A percentile compares a stretch with the other conserved stretches of the same genome.
phyloP scores from a whole-genome alignment of 1,284 basidiomycete genomes.

The Bjerkandera adusta region DNA sequence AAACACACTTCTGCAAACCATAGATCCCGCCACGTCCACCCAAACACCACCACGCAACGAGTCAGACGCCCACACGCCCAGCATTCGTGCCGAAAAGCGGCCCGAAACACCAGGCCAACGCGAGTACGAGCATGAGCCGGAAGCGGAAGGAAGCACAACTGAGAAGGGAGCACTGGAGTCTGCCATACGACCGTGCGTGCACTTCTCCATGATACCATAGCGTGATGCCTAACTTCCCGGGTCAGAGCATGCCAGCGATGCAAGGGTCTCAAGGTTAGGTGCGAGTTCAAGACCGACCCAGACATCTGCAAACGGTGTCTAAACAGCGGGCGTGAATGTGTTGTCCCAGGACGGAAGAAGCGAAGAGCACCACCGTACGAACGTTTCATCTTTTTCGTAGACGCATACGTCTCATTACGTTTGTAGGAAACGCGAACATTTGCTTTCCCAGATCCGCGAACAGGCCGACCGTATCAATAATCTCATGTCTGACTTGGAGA shows the following conservation, averaged over 20 bases:
- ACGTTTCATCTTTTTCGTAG: not conserved
- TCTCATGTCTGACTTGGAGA: constrained; percentile 64
- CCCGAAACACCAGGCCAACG: no score
- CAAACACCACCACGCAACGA: no score
- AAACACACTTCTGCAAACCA: no score
- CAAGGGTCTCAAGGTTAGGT: constrained; percentile 66
- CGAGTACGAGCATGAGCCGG: no score
- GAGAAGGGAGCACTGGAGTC: no score
- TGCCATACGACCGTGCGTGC: no score
- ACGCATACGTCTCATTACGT: constrained; percentile 10
- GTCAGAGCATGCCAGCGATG: constrained; percentile 66
- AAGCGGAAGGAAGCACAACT: no score
- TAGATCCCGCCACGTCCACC: no score
- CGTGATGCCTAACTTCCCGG: no score
- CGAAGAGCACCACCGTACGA: constrained; percentile 71
- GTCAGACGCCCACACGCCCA: no score
- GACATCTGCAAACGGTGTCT: constrained; percentile 71
- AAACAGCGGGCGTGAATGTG: constrained; percentile 63
- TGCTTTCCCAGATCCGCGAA: constrained; percentile 68
- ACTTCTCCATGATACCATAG: no score
- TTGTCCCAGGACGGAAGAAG: constrained; percentile 71
- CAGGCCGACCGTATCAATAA: constrained; percentile 68
- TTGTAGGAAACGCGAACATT: constrained; percentile 67
- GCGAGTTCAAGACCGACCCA: constrained; percentile 64
- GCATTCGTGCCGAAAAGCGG: no score